These are phyloP conservation scores for Podospora comata DNA, from an alignment of 495 filamentous ascomycete genomes.

Conservation along the genomic window DNA sequence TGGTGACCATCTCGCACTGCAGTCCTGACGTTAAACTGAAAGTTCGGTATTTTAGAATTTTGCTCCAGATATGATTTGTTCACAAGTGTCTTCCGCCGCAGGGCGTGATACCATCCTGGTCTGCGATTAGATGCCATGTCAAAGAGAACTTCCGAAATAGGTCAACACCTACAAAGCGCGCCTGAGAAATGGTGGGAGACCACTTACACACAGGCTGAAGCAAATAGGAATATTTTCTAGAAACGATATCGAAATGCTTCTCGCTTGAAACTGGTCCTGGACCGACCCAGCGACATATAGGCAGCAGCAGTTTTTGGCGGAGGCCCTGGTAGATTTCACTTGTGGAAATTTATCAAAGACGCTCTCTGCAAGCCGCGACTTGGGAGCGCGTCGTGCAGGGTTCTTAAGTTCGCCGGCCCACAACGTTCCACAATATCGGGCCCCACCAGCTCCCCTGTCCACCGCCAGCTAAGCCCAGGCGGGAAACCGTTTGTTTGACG, in stretches of 20 bases:
- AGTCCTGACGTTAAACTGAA: too few relatives aligned
- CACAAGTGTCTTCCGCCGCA: too few relatives aligned
- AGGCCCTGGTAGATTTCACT: not conserved
- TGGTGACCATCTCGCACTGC: not conserved
- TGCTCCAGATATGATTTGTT: too few relatives aligned
- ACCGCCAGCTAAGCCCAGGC: not conserved
- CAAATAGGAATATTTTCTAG: not conserved
- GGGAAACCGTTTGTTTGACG: conserved; percentile 2
- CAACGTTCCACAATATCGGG: not conserved
- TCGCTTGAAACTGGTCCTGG: not conserved
- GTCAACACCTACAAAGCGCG: not conserved
- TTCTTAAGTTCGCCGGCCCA: not conserved
- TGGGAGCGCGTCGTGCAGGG: conserved; percentile 1
- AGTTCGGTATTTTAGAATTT: too few relatives aligned
- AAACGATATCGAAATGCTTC: not conserved
- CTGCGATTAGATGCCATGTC: not conserved
- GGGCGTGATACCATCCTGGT: not conserved
- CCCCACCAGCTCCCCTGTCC: conserved; percentile 1
- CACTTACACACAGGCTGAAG: not conserved
- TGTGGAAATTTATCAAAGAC: not conserved
- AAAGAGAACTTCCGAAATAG: not conserved
- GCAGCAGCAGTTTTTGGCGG: not conserved
- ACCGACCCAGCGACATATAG: not conserved
- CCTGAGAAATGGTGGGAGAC: not conserved
- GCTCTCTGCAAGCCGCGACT: not conserved